A percentile compares a stretch with the other conserved stretches of the same genome.
Conservation (phyloP, 2,329 filamentous ascomycete species). For the Apiospora pterosperma region DNA sequence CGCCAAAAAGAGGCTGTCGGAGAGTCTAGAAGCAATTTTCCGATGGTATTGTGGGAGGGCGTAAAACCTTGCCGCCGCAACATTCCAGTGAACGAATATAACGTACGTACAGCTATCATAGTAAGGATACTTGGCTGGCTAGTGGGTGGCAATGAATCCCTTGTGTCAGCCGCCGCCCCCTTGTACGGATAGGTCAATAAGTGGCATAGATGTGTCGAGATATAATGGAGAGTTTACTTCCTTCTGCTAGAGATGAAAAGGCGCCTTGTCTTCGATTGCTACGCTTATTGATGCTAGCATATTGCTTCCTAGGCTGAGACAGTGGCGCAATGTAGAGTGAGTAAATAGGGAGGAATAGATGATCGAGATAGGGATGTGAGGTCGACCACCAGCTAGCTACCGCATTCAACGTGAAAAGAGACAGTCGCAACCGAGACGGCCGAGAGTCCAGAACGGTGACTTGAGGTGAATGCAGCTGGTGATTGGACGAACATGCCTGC, state of each 20-base stretch:
- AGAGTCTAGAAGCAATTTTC: neutral
- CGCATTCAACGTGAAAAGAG: neutral
- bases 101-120: no score
- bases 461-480: neutral
- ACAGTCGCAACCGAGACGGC: neutral
- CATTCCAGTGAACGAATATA: no score
- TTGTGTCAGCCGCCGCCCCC: neutral
- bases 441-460: neutral
- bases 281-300: neutral
- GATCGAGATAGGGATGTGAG: neutral
- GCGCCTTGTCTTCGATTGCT: neutral
- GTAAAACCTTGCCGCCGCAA: neutral
- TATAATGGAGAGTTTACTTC: neutral
- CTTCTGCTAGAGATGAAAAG: neutral
- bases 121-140: no score
- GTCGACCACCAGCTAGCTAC: neutral
- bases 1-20: neutral
- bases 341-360: neutral
- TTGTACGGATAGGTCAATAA: neutral
- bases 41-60: neutral
- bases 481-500: neutral
- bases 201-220: neutral
- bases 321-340: neutral
- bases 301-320: neutral
- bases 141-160: no score